These are phyloP conservation scores for Dendrobium catenatum DNA, from an alignment of 106 monocot species.

Conservation along the genomic window DNA sequence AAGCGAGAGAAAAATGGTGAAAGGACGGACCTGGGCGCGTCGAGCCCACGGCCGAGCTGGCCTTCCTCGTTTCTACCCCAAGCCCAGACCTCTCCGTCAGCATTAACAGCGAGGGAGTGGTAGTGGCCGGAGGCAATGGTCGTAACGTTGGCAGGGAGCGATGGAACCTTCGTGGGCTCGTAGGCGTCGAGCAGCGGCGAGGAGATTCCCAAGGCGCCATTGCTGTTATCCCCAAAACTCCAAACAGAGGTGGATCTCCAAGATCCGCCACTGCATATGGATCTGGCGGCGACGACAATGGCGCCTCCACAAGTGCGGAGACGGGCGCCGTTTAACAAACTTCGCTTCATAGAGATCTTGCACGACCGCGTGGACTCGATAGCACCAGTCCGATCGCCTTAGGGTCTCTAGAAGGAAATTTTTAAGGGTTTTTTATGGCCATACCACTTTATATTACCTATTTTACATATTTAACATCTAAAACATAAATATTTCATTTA, in stretches of 20 bases:
- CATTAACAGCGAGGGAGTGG: slow-evolving; percentile 77
- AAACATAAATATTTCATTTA: too few species aligned
- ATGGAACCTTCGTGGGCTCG: slow-evolving; percentile 52
- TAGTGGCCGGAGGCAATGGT: slow-evolving; percentile 67
- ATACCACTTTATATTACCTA: too few species aligned
- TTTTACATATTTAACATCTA: too few species aligned
- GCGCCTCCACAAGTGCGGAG: neutral
- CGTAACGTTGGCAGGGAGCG: slow-evolving; percentile 36
- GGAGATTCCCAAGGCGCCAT: slow-evolving; percentile 63
- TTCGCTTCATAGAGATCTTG: neutral
- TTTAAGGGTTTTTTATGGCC: too few species aligned
- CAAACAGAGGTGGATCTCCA: slow-evolving; percentile 29
- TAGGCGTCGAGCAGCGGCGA: slow-evolving; percentile 52
- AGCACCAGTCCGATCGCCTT: too few species aligned
- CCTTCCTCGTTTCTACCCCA: slow-evolving; percentile 89
- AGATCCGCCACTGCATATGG: neutral
- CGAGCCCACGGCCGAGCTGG: slow-evolving; percentile 59
- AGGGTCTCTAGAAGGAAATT: too few species aligned
- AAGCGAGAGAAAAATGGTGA: neutral
- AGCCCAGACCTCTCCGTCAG: slow-evolving; percentile 64
- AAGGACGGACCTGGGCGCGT: slow-evolving; percentile 36
- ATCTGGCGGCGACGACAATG: neutral
- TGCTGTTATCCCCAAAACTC: slow-evolving; percentile 93
- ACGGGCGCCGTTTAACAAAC: neutral
- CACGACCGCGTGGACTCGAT: too few species aligned